phyloP scores from a whole-genome alignment of 164 flowering plant species.

The Umbilicus rupestris region DNA sequence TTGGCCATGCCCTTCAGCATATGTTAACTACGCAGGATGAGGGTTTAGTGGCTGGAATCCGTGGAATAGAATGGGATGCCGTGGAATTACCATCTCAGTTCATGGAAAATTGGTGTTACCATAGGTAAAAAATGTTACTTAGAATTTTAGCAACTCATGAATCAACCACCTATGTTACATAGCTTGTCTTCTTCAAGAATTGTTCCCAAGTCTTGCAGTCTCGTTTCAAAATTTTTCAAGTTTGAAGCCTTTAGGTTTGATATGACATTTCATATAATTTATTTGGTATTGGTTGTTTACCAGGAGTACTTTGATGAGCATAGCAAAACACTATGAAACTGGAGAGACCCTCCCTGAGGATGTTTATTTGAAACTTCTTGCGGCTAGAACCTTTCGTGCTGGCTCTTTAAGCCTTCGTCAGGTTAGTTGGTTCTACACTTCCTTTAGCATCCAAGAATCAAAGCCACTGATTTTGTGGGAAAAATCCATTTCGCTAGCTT shows the following conservation, averaged over 20 bases:
- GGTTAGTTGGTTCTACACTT: constrained; percentile 24
- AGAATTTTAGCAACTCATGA: background rate
- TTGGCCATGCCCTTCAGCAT: constrained; percentile 98
- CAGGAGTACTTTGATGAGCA: constrained; percentile 88
- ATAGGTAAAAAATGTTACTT: constrained; percentile 42
- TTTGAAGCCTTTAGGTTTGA: background rate
- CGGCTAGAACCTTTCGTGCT: constrained; percentile 90
- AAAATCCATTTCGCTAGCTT: background rate
- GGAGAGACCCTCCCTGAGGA: constrained; percentile 92
- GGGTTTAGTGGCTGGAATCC: constrained; percentile 88
- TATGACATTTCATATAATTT: background rate
- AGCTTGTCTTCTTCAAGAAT: too few species aligned
- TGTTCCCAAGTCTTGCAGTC: background rate
- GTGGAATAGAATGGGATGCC: constrained; percentile 97
- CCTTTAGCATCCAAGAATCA: background rate
- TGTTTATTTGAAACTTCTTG: constrained; percentile 70
- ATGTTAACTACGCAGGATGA: constrained; percentile 96
- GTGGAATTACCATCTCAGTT: constrained; percentile 97
- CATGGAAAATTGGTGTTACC: constrained; percentile 99
- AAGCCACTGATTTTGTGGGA: background rate
- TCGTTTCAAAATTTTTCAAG: background rate
- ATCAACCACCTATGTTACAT: background rate
- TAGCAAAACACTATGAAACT: constrained; percentile 94
- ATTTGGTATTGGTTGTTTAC: constrained; percentile 1
- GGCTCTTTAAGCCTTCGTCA: constrained; percentile 88